Percentiles rank a stretch among this genome's conserved stretches.
phyloP scores from a whole-genome alignment of 2,329 filamentous ascomycete genomes.

The Fusarium praegraminearum region DNA sequence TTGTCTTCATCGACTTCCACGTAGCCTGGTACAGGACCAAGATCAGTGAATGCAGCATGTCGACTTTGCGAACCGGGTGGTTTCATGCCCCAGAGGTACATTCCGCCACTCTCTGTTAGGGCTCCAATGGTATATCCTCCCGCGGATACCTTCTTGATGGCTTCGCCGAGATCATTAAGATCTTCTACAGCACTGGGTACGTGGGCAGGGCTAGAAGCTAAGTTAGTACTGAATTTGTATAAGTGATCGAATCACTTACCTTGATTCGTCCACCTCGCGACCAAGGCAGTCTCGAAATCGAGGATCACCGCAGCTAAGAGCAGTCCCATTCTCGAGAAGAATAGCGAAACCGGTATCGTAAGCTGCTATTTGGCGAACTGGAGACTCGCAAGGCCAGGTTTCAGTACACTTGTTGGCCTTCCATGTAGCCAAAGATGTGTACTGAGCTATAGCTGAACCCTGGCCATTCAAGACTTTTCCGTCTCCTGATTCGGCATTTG shows the following conservation, averaged over 20 bases:
- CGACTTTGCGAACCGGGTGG: constrained; percentile 47
- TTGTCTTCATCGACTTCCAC: constrained; percentile 59
- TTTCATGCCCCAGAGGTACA: constrained; percentile 71
- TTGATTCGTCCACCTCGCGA: constrained; percentile 57
- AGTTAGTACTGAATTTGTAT: constrained; percentile 13
- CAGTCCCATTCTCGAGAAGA: constrained; percentile 57
- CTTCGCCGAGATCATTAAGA: constrained; percentile 63
- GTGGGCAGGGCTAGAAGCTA: constrained; percentile 56
- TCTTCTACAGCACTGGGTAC: constrained; percentile 61
- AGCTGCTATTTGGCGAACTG: constrained; percentile 57
- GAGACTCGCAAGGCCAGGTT: constrained; percentile 42
- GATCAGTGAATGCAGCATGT: constrained; percentile 48
- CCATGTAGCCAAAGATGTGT: constrained; percentile 42
- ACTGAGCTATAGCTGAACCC: constrained; percentile 29
- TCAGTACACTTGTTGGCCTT: constrained; percentile 6
- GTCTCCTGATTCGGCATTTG: constrained; percentile 35
- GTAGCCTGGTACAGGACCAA: constrained; percentile 56
- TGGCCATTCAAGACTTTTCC: constrained; percentile 23
- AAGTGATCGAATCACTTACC: constrained; percentile 44
- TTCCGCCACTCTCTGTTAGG: constrained; percentile 66
- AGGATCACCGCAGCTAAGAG: constrained; percentile 68
- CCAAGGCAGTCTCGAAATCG: constrained; percentile 69
- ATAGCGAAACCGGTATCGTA: constrained; percentile 64
- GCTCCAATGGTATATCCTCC: constrained; percentile 70
- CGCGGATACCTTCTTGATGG: constrained; percentile 65